Evolutionary conservation across 2,329 filamentous ascomycete species (phyloP).

Genomic region (Stemphylium vesicarium): DNA sequence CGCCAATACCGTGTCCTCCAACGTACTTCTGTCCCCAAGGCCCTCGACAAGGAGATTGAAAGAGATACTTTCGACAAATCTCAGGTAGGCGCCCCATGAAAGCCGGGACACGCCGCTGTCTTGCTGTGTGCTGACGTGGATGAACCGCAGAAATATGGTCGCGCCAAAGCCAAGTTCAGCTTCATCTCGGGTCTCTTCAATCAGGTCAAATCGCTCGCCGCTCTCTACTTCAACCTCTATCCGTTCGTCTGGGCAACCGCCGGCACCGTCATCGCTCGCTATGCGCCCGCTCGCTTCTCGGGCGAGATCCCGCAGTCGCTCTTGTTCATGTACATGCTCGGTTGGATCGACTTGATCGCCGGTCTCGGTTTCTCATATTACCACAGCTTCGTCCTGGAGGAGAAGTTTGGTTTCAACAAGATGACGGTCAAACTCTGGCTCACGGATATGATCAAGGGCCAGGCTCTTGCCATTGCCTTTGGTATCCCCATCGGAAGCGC

Average conservation of each 20-base stretch:
- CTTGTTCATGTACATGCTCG: slow-evolving; percentile 87
- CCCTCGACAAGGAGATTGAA: slow-evolving; percentile 85
- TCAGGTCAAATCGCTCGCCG: slow-evolving; percentile 85
- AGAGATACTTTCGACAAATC: slow-evolving; percentile 93
- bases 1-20: slow-evolving; percentile 90
- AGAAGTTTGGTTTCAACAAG: slow-evolving; percentile 99
- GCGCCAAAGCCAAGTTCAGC: slow-evolving; percentile 90
- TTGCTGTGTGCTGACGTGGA: slow-evolving; percentile 22
- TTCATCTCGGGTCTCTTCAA: slow-evolving; percentile 81
- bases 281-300: slow-evolving; percentile 77
- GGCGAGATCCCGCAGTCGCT: slow-evolving; percentile 95
- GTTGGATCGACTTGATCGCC: slow-evolving; percentile 78
- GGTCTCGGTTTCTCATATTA: slow-evolving; percentile 86
- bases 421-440: slow-evolving; percentile 89
- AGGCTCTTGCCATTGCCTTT: slow-evolving; percentile 78
- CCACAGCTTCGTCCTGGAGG: slow-evolving; percentile 93
- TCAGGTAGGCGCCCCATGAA: slow-evolving; percentile 57
- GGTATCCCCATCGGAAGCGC: slow-evolving; percentile 88
- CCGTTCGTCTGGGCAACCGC: slow-evolving; percentile 88
- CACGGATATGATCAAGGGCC: slow-evolving; percentile 89
- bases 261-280: slow-evolving; percentile 74
- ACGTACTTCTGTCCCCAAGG: slow-evolving; percentile 79
- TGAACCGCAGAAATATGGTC: slow-evolving; percentile 73
- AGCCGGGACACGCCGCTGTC: slow-evolving; percentile 5
- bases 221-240: slow-evolving; percentile 89